Percentiles rank a stretch among this genome's conserved stretches.
phyloP scores from a whole-genome alignment of 2,329 filamentous ascomycete species.

The Ophiosphaerella herpotricha region DNA sequence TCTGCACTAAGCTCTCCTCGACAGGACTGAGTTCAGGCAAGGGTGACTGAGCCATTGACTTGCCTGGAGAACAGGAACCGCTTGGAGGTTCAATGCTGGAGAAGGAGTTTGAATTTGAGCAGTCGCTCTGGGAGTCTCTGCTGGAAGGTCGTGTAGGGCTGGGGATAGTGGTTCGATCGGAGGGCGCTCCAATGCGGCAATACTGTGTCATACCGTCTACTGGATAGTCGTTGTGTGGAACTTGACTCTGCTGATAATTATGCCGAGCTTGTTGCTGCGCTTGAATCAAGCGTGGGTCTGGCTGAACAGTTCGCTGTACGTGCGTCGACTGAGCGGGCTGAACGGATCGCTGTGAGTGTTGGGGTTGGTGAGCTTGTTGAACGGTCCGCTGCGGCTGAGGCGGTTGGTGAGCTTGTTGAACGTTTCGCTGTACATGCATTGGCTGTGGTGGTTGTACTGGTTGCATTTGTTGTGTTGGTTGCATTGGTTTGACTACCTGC shows the following conservation, averaged over 20 bases:
- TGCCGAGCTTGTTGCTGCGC: constrained; percentile 46
- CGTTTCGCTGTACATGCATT: constrained; percentile 1
- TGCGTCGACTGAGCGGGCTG: constrained; percentile 6
- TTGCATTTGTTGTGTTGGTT: constrained; percentile 9
- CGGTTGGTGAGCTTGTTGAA: not conserved
- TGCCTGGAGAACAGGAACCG: constrained; percentile 73
- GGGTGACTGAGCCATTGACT: constrained; percentile 49
- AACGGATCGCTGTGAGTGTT: constrained; percentile 14
- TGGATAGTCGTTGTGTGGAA: constrained; percentile 93
- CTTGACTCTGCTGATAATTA: constrained; percentile 57
- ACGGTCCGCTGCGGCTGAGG: not conserved
- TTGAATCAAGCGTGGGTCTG: constrained; percentile 42
- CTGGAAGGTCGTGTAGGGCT: constrained; percentile 77
- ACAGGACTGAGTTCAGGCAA: constrained; percentile 27
- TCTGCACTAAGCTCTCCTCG: constrained; percentile 59
- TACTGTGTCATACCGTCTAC: constrained; percentile 98
- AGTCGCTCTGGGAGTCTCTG: constrained; percentile 87
- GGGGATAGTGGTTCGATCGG: constrained; percentile 70
- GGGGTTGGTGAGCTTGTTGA: constrained; percentile 1
- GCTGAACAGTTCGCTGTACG: constrained; percentile 29
- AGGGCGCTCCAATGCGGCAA: constrained; percentile 75
- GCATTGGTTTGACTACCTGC: not conserved
- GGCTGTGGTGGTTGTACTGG: constrained; percentile 2
- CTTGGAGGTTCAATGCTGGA: constrained; percentile 82
- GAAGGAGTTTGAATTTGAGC: constrained; percentile 85